Percentiles rank a stretch among this genome's conserved stretches.
These are phyloP conservation scores for Tilletia caries DNA, from an alignment of 1,284 basidiomycete genomes.

Conservation along the genomic window DNA sequence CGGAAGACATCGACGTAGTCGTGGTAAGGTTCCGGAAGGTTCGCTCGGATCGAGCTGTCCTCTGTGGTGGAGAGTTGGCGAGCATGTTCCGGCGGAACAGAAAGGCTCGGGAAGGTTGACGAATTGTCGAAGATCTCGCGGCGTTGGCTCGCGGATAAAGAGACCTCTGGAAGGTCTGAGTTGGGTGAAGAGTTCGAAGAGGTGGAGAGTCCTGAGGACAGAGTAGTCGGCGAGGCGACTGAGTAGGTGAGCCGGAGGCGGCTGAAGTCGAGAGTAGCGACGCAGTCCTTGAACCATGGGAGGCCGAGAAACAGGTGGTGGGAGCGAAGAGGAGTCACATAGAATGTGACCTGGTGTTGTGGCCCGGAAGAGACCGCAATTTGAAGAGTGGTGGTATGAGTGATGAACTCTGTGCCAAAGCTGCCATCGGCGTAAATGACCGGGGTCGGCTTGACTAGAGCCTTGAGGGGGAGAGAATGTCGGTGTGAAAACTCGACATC, in stretches of 20 bases:
- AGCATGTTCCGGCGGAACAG: background rate
- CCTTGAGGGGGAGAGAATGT: background rate
- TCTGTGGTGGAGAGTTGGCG: background rate
- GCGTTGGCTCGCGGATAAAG: background rate
- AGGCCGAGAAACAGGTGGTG: constrained; percentile 4
- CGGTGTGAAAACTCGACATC: background rate
- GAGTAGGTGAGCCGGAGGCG: background rate
- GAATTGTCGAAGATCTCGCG: background rate
- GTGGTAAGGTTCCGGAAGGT: constrained; percentile 2
- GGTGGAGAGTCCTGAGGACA: too few relatives aligned
- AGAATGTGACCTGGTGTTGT: background rate
- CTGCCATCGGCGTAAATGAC: background rate
- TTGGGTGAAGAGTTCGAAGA: background rate
- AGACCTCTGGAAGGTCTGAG: background rate
- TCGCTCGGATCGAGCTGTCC: background rate
- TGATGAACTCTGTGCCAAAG: background rate
- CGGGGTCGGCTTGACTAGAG: background rate
- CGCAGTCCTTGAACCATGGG: background rate
- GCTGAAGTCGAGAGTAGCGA: background rate
- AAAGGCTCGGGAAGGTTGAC: background rate
- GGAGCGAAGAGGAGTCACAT: background rate
- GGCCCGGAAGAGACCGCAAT: background rate
- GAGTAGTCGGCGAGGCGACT: background rate
- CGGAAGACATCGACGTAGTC: background rate
- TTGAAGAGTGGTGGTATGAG: background rate